These are phyloP conservation scores for Miscanthus sacchariflorus DNA, from an alignment of 202 grass and related monocot species.

Conservation along the genomic window DNA sequence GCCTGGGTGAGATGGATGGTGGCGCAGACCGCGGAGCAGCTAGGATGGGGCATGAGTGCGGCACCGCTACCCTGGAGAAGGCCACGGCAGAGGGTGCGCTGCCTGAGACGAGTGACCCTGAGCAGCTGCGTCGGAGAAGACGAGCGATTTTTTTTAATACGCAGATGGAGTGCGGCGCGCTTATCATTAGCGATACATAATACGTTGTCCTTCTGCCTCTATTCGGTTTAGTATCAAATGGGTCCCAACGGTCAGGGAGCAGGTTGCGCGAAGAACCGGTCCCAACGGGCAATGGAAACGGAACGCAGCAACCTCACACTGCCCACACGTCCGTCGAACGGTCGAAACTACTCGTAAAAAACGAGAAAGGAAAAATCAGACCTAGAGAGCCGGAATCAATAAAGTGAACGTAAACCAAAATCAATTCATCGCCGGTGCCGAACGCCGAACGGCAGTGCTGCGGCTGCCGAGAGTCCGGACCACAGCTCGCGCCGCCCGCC, in stretches of 20 bases:
- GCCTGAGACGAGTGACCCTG: no score
- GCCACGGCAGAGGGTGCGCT: no score
- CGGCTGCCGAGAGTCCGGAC: conserved; percentile 15
- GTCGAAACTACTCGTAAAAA: background rate
- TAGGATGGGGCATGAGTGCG: no score
- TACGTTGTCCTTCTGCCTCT: no score
- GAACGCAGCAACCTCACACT: background rate
- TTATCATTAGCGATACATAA: no score
- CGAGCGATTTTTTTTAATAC: no score
- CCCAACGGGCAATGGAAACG: background rate
- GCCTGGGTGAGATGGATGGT: no score
- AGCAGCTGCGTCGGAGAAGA: no score
- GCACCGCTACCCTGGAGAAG: no score
- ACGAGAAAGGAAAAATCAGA: background rate
- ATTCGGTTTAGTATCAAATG: no score
- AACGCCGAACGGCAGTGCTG: conserved; percentile 37
- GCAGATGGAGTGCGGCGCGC: no score
- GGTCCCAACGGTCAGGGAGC: background rate
- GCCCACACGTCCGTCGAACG: conserved; percentile 20
- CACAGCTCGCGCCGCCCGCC: conserved; percentile 20
- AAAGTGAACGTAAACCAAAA: conserved; percentile 25
- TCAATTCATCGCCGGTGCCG: conserved; percentile 32
- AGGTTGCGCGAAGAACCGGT: conserved; percentile 17
- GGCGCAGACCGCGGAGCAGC: no score
- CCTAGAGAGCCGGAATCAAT: conserved; percentile 31